phyloP scores from a whole-genome alignment of 1,284 basidiomycete species.

The Cryptococcus sp. region DNA sequence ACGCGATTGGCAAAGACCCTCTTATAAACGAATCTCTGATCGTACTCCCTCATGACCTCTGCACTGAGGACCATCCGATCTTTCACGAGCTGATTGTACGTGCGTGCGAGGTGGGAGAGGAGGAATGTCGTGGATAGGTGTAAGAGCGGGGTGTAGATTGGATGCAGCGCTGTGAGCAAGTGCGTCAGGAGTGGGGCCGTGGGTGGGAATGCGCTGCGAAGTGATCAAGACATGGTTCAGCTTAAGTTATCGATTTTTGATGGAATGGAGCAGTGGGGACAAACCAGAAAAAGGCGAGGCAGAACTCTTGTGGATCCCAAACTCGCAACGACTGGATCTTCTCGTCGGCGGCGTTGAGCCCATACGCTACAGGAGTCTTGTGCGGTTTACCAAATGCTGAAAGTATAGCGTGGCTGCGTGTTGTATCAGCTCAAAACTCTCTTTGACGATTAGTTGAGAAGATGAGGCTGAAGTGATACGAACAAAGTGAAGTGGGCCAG shows the following conservation, averaged over 20 bases:
- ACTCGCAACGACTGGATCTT: slow-evolving; percentile 48
- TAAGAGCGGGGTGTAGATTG: slow-evolving; percentile 41
- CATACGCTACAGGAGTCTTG: background rate
- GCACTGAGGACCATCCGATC: slow-evolving; percentile 49
- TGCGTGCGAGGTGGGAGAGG: slow-evolving; percentile 38
- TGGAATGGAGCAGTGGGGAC: slow-evolving; percentile 9
- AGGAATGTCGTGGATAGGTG: slow-evolving; percentile 37
- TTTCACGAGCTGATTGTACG: slow-evolving; percentile 48
- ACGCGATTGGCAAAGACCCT: slow-evolving; percentile 43
- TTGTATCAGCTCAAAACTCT: background rate
- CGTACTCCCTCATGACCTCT: slow-evolving; percentile 54
- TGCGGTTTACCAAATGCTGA: slow-evolving; percentile 37
- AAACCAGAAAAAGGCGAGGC: slow-evolving; percentile 52
- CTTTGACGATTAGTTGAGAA: background rate
- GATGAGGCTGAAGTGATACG: slow-evolving; percentile 7
- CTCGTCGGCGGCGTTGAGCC: slow-evolving; percentile 21
- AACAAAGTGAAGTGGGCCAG: slow-evolving; percentile 35
- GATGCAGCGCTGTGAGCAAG: slow-evolving; percentile 40
- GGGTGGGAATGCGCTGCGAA: slow-evolving; percentile 41
- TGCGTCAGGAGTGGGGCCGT: slow-evolving; percentile 41
- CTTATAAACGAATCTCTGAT: slow-evolving; percentile 51
- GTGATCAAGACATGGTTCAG: background rate
- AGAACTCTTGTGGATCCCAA: slow-evolving; percentile 54
- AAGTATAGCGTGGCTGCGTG: slow-evolving; percentile 26
- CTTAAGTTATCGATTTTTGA: background rate